Conservation (phyloP, 345 rosid genomes). For the Acer negundo region DNA sequence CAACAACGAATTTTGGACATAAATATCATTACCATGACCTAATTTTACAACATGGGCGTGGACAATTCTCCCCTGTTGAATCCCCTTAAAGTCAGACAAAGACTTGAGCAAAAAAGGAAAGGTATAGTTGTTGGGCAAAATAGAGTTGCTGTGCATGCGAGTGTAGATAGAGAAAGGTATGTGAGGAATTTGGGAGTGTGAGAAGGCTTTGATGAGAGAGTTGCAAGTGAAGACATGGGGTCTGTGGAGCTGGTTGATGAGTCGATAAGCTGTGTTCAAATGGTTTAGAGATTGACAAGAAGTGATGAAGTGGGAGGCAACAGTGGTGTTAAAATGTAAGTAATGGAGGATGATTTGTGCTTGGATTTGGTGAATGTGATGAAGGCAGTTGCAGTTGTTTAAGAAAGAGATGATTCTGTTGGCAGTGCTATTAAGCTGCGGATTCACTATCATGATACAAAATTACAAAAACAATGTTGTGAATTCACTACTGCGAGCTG, state of each 20-base stretch:
- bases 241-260: conserved; percentile 30
- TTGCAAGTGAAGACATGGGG: conserved; percentile 59
- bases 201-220: conserved; percentile 48
- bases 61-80: conserved; percentile 33
- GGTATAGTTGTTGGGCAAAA: conserved; percentile 48
- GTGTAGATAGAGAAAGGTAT: conserved; percentile 41
- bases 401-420: conserved; percentile 37
- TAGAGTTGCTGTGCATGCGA: conserved; percentile 35
- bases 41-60: conserved; percentile 51
- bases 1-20: conserved; percentile 44
- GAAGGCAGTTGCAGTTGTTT: conserved; percentile 19
- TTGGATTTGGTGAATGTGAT: conserved; percentile 50
- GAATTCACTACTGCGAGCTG: too few species aligned
- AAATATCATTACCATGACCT: conserved; percentile 47
- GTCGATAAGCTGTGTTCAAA: conserved; percentile 27
- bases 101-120: conserved; percentile 63
- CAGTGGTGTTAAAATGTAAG: conserved; percentile 34
- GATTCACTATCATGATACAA: conserved; percentile 16
- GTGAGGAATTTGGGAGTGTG: conserved; percentile 39
- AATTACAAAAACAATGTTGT: too few species aligned
- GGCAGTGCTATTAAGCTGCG: conserved; percentile 18
- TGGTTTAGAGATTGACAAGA: conserved; percentile 38
- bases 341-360: conserved; percentile 43
- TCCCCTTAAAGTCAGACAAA: conserved; percentile 38
- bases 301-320: conserved; percentile 42